A percentile compares a stretch with the other conserved stretches of the same genome.
These are phyloP conservation scores for Ocimum tenuiflorum DNA, from an alignment of 257 asterid species.

Conservation along the genomic window DNA sequence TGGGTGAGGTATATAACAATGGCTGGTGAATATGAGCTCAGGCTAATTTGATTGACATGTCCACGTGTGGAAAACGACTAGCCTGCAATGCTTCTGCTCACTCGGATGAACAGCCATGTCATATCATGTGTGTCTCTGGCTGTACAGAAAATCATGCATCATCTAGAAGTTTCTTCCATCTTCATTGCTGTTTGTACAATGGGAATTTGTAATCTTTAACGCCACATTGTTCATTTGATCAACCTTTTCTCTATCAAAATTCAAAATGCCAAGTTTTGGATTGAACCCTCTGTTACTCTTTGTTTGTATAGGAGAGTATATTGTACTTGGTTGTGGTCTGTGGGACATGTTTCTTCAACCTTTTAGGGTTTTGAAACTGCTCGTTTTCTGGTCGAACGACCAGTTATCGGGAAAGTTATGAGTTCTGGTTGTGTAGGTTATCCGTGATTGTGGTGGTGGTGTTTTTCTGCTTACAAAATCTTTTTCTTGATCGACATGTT, in stretches of 20 bases:
- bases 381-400: too few species aligned
- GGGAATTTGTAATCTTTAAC: slow-evolving; percentile 21
- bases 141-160: too few species aligned
- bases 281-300: neutral
- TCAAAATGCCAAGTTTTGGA: slow-evolving; percentile 6
- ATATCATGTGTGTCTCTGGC: too few species aligned
- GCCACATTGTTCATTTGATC: slow-evolving; percentile 1
- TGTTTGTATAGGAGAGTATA: slow-evolving; percentile 1
- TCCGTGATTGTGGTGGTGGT: too few species aligned
- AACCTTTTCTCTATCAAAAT: neutral
- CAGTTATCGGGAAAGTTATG: too few species aligned
- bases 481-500: too few species aligned
- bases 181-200: slow-evolving; percentile 27
- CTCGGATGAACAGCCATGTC: too few species aligned
- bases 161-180: neutral
- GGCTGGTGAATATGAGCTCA: slow-evolving; percentile 88
- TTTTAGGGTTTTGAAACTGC: too few species aligned
- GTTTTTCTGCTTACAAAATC: too few species aligned
- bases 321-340: too few species aligned
- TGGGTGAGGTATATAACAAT: slow-evolving; percentile 87
- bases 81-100: neutral
- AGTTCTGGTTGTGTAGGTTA: too few species aligned
- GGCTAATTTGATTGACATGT: slow-evolving; percentile 40
- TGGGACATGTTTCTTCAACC: too few species aligned
- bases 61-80: neutral